Evolutionary conservation across 345 rosid species (phyloP), one percentile per base, ranked within the genome.

Genomic region (Triadica sebifera): DNA sequence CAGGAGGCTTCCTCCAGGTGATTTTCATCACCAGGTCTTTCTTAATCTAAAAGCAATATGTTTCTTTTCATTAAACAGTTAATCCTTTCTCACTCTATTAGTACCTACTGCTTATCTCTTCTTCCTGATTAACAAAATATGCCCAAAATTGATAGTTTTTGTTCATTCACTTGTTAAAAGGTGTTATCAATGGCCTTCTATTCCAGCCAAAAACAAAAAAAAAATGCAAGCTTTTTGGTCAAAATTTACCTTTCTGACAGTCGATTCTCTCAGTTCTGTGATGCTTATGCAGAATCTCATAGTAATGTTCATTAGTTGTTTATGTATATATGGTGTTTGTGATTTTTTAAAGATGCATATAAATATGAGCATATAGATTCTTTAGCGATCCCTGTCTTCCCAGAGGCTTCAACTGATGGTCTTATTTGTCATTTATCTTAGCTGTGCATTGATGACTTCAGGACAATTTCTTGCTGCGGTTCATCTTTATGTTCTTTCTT

Each of bases 1-100:
- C 46, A 83, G 81, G 83, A 88, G 83, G 81, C 89, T 89, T 83
- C 89, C 91, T 83, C 82, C 90, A 80, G 95, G 97, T 87, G 81
- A 74, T 82, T 79, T 46, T 65, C 62, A 38, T 20, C 2, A 8
- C 51, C 19, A 6, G 12, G 3, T 62, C 19, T 47, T 11, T 65
- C 63, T 62, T 49, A 37, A n/a, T 67, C 22, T 67, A 22, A 24
- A 24, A 37, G 29, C 13, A 12, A 72, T 72, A 2, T n/a, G 12
- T 38, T 6, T 75, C 22, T 19, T 47, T 58, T 75, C 72, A 58
- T 57, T 17, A 59, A n/a, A 58, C 66, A 34, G 20, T 38, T 38
- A 16, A 19, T 13, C 43, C 63, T 74, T 49, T 9, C 9, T 38
- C 43, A 7, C 47, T 37, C 25, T 6, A 15, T 51, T 66, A 46